These are phyloP conservation scores for Corynascus novoguineensis DNA, from an alignment of 495 filamentous ascomycete species.

Conservation along the genomic window DNA sequence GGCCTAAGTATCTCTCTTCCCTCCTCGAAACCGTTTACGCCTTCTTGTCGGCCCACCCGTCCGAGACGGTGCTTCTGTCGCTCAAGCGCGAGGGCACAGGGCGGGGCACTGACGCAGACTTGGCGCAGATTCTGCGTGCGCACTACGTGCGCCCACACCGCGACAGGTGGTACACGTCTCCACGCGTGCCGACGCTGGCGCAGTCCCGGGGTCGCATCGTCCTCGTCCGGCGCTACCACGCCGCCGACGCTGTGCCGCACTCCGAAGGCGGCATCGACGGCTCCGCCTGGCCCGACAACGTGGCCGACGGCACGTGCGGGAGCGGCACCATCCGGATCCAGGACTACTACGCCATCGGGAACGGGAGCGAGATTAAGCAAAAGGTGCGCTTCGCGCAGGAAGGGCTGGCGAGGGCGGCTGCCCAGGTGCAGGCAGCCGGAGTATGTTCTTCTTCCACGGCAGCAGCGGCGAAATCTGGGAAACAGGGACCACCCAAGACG, in stretches of 20 bases:
- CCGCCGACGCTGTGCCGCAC: slow-evolving; percentile 54
- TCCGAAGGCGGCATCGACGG: slow-evolving; percentile 79
- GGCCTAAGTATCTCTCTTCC: slow-evolving; percentile 64
- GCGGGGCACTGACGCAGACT: slow-evolving; percentile 69
- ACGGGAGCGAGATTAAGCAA: slow-evolving; percentile 65
- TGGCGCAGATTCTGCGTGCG: slow-evolving; percentile 62
- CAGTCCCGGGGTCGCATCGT: slow-evolving; percentile 79
- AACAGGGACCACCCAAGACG: slow-evolving; percentile 13
- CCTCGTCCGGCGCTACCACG: slow-evolving; percentile 72
- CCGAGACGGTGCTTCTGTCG: slow-evolving; percentile 78
- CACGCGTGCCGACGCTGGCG: slow-evolving; percentile 74
- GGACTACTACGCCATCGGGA: slow-evolving; percentile 88
- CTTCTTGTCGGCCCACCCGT: slow-evolving; percentile 74
- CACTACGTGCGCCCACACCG: slow-evolving; percentile 59
- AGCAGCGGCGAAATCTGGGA: slow-evolving; percentile 3
- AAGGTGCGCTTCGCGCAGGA: slow-evolving; percentile 71
- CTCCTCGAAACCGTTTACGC: slow-evolving; percentile 61
- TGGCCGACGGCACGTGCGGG: slow-evolving; percentile 63
- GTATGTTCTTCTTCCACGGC: no score
- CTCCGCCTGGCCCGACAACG: slow-evolving; percentile 83
- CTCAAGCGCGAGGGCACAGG: slow-evolving; percentile 89
- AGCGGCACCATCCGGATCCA: slow-evolving; percentile 77
- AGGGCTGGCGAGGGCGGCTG: slow-evolving; percentile 68
- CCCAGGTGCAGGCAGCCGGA: slow-evolving; percentile 27
- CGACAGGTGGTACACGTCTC: slow-evolving; percentile 65